Percentiles rank a stretch among this genome's conserved stretches.
Evolutionary conservation across 2,329 filamentous ascomycete species (phyloP).

Genomic region (Colletotrichum abscissum): DNA sequence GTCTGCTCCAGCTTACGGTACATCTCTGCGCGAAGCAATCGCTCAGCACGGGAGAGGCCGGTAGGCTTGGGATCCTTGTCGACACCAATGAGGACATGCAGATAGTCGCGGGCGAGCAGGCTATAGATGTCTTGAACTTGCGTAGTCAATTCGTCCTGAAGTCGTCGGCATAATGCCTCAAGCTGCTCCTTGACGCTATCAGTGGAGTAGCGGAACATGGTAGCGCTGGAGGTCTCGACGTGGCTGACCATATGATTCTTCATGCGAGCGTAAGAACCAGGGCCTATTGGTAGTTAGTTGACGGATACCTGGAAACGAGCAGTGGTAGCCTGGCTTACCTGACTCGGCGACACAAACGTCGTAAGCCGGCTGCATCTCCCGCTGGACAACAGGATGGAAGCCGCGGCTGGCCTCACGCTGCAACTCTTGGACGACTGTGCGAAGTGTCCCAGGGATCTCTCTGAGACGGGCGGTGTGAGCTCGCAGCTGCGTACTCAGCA

Average conservation of each 20-base stretch:
- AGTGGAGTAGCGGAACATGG: slow-evolving; percentile 38
- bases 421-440: slow-evolving; percentile 29
- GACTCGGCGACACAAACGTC: slow-evolving; percentile 31
- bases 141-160: background rate
- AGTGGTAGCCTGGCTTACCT: background rate
- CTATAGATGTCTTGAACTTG: slow-evolving; percentile 30
- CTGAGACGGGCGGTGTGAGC: slow-evolving; percentile 28
- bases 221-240: slow-evolving; percentile 28
- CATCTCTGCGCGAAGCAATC: slow-evolving; percentile 5
- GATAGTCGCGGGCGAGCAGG: slow-evolving; percentile 23
- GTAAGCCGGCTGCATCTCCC: slow-evolving; percentile 39
- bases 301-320: too few relatives aligned
- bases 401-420: slow-evolving; percentile 41
- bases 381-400: slow-evolving; percentile 38
- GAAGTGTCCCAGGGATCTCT: slow-evolving; percentile 29
- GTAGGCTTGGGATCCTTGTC: background rate
- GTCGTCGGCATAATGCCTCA: background rate
- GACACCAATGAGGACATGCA: slow-evolving; percentile 19
- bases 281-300: slow-evolving; percentile 19
- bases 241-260: slow-evolving; percentile 39
- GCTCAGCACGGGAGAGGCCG: slow-evolving; percentile 5
- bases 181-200: slow-evolving; percentile 37
- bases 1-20: background rate
- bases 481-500: slow-evolving; percentile 40
- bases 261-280: slow-evolving; percentile 41